Evolutionary conservation across 106 monocot genomes (phyloP), one percentile per base, ranked within the genome.

Genomic region (Acorus calamus): DNA sequence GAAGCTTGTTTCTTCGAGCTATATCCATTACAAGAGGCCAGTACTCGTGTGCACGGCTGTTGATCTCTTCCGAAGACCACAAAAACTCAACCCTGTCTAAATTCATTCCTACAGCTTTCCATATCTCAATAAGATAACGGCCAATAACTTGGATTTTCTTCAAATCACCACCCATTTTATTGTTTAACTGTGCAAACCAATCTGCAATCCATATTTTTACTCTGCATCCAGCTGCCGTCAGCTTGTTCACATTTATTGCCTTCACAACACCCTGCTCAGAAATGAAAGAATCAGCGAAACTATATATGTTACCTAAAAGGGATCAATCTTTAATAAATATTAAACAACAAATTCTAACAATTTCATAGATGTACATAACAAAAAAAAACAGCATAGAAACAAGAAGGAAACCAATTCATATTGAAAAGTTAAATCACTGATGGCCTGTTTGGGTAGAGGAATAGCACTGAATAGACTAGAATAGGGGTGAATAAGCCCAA

Each of bases 21-120:
- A 94, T 89, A 73, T 94, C 89, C 89, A 89, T 94, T 42, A 94
- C 94, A 69, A 89, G 81, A 11, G 89, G 81, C 94, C 94, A 94
- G 59, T 94, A 94, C 52, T 94, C 89, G 74, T 79, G 49, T 46
- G 86, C 73, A 4, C 86, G 68, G 4, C 61, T 64, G 65, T 94
- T 89, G 56, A 94, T 94, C 74, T 89, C 94, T 13, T 89, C 84
- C 42, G 94, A 94, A 45, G 94, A 86, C 94, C 94, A 94, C 44
- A 94, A 73, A 80, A 94, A 94, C 57, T 89, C 84, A 14, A 94
- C 89, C 46, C 70, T 86, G 9, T 89, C 86, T 44, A 78, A 79
- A 53, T 89, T 69, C 94, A 94, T 94, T 14, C 94, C 94, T 49
- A 76, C 84, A 69, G 89, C 86, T 64, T 89, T 89, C 94, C 89